Conservation (phyloP, 495 filamentous ascomycete species). For the Penicillium coffeae region DNA sequence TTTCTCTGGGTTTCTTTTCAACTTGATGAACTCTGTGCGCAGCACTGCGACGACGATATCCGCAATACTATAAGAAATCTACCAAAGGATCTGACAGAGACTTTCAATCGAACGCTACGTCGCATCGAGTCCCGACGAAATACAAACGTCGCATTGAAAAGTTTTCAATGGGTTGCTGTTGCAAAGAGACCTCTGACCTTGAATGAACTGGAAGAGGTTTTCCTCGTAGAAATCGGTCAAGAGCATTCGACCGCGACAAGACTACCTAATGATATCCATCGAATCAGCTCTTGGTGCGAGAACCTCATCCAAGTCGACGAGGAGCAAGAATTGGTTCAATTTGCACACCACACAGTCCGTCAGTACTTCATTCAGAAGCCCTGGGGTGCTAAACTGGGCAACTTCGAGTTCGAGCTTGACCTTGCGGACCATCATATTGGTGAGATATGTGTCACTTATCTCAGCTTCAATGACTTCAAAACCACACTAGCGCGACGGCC, state of each 20-base stretch:
- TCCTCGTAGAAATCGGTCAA: not conserved
- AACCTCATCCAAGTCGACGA: not conserved
- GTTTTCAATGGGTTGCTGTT: not conserved
- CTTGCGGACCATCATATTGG: not conserved
- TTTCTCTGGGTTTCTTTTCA: not conserved
- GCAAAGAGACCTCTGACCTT: not conserved
- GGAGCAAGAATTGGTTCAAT: not conserved
- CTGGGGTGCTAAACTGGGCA: not conserved
- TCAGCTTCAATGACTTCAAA: not conserved
- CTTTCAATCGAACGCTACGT: not conserved
- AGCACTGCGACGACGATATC: not conserved
- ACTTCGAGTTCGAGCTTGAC: not conserved
- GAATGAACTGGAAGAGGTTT: not conserved
- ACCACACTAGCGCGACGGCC: not conserved
- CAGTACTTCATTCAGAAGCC: not conserved
- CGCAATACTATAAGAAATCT: not conserved
- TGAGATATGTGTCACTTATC: not conserved
- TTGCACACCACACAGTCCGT: not conserved
- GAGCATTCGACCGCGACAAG: not conserved
- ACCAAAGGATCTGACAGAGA: not conserved
- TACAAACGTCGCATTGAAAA: not conserved
- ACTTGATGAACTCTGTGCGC: not conserved
- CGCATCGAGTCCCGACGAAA: not conserved
- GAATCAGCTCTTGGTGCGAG: not conserved
- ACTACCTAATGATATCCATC: not conserved